These are phyloP conservation scores for Xanthoconium purpureum DNA, from an alignment of 768 basidiomycete genomes.

Conservation along the genomic window DNA sequence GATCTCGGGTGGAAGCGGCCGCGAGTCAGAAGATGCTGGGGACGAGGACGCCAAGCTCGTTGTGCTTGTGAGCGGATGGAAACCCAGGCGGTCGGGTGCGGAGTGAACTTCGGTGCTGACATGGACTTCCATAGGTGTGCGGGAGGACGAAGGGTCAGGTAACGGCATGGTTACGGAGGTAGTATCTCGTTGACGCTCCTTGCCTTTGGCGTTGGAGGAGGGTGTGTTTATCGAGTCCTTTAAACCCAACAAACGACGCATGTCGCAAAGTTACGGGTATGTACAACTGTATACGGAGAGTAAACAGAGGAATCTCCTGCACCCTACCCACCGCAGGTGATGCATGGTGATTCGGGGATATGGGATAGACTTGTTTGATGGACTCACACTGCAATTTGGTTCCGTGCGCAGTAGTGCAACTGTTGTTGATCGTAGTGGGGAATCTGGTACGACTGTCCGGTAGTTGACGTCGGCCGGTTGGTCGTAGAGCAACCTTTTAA, in stretches of 20 bases:
- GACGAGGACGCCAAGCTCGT: conserved; percentile 16
- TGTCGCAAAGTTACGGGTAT: conserved; percentile 14
- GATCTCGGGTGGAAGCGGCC: conserved; percentile 31
- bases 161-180: not conserved
- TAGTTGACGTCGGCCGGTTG: not conserved
- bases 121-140: conserved; percentile 23
- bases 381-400: conserved; percentile 13
- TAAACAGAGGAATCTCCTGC: conserved; percentile 10
- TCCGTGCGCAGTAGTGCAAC: not conserved
- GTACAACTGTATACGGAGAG: conserved; percentile 14
- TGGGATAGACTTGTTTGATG: not conserved
- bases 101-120: conserved; percentile 31
- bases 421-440: conserved; percentile 5
- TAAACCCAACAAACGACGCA: conserved; percentile 33
- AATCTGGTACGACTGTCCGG: not conserved
- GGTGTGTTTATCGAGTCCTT: conserved; percentile 19
- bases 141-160: conserved; percentile 5
- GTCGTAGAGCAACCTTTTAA: not conserved
- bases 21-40: conserved; percentile 17
- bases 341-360: conserved; percentile 9
- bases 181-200: conserved; percentile 20
- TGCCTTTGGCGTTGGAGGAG: conserved; percentile 23
- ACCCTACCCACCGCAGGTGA: conserved; percentile 20
- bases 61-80: conserved; percentile 21
- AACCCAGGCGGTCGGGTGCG: conserved; percentile 10